Evolutionary conservation across 2,329 filamentous ascomycete genomes (phyloP).

Genomic region (Aspergillus sclerotialis): DNA sequence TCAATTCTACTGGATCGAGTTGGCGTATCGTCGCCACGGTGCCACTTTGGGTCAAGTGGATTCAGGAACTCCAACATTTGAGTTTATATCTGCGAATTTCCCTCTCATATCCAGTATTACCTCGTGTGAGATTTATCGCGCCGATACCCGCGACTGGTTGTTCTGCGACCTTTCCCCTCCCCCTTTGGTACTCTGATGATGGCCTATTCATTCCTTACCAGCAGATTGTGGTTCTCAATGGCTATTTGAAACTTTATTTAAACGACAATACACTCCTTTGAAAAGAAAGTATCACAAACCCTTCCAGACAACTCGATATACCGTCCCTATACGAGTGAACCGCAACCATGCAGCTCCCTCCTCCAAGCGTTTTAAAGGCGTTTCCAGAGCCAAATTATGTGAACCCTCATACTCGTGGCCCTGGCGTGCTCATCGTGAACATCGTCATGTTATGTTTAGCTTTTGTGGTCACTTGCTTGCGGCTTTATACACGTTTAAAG

Average conservation of each 20-base stretch:
- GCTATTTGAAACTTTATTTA: not conserved
- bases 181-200: not conserved
- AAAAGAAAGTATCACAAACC: too few relatives aligned
- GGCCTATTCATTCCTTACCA: not conserved
- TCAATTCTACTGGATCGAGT: not conserved
- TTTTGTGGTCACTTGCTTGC: conserved; percentile 34
- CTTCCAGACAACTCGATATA: too few relatives aligned
- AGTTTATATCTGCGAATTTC: not conserved
- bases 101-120: not conserved
- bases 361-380: conserved; percentile 32
- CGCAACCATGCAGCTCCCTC: conserved; percentile 32
- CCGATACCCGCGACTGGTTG: not conserved
- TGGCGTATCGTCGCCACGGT: not conserved
- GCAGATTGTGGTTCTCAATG: not conserved
- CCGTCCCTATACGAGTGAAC: too few relatives aligned
- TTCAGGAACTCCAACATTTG: not conserved
- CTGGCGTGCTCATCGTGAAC: conserved; percentile 36
- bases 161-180: not conserved
- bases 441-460: conserved; percentile 34
- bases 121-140: not conserved
- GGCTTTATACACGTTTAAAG: conserved; percentile 41
- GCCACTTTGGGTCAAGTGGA: not conserved
- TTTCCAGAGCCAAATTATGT: conserved; percentile 45
- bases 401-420: conserved; percentile 39
- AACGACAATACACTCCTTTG: too few relatives aligned